Conservation (phyloP, 1,284 basidiomycete species). For the Pholiota adiposa region DNA sequence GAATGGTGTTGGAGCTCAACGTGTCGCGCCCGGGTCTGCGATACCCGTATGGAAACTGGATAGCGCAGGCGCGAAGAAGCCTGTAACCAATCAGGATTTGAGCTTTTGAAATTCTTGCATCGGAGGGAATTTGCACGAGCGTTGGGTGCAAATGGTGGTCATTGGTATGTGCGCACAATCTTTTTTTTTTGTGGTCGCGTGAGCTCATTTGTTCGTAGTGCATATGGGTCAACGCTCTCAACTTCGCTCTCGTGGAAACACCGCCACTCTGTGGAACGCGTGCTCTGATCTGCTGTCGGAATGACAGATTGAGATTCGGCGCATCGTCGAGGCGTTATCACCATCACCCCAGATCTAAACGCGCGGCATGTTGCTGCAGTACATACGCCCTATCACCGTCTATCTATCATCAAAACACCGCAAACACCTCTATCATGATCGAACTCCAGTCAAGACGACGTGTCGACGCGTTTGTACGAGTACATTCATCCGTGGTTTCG, state of each 20-base stretch:
- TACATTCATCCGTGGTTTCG: neutral
- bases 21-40: constrained; percentile 21
- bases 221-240: neutral
- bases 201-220: neutral
- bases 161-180: no score
- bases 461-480: neutral
- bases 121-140: no score
- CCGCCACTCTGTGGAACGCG: neutral
- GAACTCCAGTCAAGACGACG: neutral
- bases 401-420: neutral
- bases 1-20: neutral
- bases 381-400: neutral
- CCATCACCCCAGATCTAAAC: neutral
- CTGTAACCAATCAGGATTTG: constrained; percentile 35
- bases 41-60: constrained; percentile 41
- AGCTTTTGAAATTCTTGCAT: constrained; percentile 37
- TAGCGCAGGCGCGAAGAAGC: constrained; percentile 24
- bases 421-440: neutral
- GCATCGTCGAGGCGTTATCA: neutral
- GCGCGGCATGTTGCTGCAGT: neutral
- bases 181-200: neutral
- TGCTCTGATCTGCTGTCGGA: neutral
- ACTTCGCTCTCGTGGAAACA: neutral
- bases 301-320: neutral
- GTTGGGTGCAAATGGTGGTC: neutral